Conservation (phyloP, 2,329 filamentous ascomycete species). For the Diplodia mutila region DNA sequence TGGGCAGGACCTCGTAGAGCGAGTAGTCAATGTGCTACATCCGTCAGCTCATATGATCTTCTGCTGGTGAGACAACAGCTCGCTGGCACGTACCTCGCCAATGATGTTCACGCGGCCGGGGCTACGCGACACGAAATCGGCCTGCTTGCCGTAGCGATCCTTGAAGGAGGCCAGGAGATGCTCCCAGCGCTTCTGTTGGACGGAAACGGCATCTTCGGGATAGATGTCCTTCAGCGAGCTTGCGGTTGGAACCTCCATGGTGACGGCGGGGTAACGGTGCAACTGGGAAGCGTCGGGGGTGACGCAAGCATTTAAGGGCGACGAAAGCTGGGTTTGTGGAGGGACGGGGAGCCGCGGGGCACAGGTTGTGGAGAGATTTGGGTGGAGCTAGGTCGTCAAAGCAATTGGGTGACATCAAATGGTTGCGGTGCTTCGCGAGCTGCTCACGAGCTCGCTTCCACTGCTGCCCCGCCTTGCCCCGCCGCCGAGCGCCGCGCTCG, state of each 20-base stretch:
- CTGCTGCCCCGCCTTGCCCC: conserved; percentile 23
- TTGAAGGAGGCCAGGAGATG: conserved; percentile 72
- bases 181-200: conserved; percentile 76
- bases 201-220: conserved; percentile 68
- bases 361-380: conserved; percentile 22
- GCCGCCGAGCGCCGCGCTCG: conserved; percentile 4
- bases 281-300: background rate
- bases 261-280: conserved; percentile 15
- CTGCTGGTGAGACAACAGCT: background rate
- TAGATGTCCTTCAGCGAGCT: conserved; percentile 81
- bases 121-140: conserved; percentile 84
- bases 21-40: conserved; percentile 91
- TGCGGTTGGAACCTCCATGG: conserved; percentile 68
- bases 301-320: conserved; percentile 6
- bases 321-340: conserved; percentile 7
- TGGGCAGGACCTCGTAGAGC: conserved; percentile 91
- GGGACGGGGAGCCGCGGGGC: conserved; percentile 7
- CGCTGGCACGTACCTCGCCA: conserved; percentile 66
- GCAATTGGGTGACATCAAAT: conserved; percentile 23
- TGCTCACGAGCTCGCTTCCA: conserved; percentile 21
- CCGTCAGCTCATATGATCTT: conserved; percentile 6
- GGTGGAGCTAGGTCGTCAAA: conserved; percentile 12
- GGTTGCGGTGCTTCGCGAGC: conserved; percentile 13
- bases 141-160: conserved; percentile 67
- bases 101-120: conserved; percentile 98